Evolutionary conservation across 768 basidiomycete genomes (phyloP).

Genomic region (Gymnopilus dilepis): DNA sequence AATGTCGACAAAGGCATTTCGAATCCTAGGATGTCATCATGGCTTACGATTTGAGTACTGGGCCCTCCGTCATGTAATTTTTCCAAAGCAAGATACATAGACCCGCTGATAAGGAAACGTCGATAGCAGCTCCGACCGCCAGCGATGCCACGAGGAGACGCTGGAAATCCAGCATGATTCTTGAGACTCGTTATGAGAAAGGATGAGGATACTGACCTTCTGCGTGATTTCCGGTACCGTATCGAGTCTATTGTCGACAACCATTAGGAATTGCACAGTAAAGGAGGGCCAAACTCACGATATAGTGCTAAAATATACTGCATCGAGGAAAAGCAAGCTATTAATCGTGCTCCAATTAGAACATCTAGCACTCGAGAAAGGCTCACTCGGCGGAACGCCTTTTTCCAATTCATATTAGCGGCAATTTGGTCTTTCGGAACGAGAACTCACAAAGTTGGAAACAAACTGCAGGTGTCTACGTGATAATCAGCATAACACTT

Average conservation of each 20-base stretch:
- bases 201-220: not conserved
- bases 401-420: not conserved
- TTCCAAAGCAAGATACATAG: conserved; percentile 9
- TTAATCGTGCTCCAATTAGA: no score
- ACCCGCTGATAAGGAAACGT: conserved; percentile 4
- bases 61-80: conserved; percentile 3
- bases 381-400: conserved; percentile 12
- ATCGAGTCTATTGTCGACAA: not conserved
- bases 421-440: not conserved
- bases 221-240: not conserved
- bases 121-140: conserved; percentile 8
- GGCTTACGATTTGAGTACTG: conserved; percentile 4
- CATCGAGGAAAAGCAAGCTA: no score
- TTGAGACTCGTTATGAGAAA: no score
- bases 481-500: not conserved
- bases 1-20: not conserved
- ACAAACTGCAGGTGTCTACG: not conserved
- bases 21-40: not conserved
- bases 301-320: conserved; percentile 9
- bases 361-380: no score
- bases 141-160: conserved; percentile 8
- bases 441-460: conserved; percentile 9
- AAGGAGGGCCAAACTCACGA: not conserved
- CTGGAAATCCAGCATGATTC: not conserved
- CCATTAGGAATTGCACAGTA: not conserved